Evolutionary conservation across 345 rosid species (phyloP).

Genomic region (Syzygium oleosum): DNA sequence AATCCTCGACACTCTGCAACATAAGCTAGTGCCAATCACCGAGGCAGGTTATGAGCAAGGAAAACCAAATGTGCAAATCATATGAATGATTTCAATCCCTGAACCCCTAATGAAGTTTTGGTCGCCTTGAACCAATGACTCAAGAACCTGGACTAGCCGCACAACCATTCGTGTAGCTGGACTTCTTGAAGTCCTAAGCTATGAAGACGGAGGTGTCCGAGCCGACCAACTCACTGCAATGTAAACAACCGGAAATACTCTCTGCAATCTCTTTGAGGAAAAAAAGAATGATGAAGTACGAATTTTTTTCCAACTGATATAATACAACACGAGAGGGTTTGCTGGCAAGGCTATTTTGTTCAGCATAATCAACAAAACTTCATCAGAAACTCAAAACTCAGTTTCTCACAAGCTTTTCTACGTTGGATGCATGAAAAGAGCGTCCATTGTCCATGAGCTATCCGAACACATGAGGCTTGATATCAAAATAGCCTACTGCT

Average conservation of each 20-base stretch:
- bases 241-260: neutral
- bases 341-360: neutral
- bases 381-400: neutral
- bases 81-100: neutral
- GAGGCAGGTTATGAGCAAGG: neutral
- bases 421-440: neutral
- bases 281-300: neutral
- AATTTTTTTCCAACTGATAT: neutral
- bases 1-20: neutral
- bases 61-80: neutral
- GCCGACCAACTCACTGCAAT: neutral
- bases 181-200: neutral
- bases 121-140: neutral
- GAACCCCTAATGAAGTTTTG: neutral
- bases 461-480: neutral
- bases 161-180: neutral
- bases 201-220: neutral
- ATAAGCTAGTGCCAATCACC: neutral
- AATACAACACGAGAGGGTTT: neutral
- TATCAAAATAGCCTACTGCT: neutral
- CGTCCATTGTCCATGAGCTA: neutral
- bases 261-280: neutral
- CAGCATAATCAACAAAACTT: neutral
- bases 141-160: neutral
- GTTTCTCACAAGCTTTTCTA: neutral